A percentile compares a stretch with the other conserved stretches of the same genome.
These are phyloP conservation scores for Murraya paniculata DNA, from an alignment of 345 rosid genomes.

Conservation along the genomic window DNA sequence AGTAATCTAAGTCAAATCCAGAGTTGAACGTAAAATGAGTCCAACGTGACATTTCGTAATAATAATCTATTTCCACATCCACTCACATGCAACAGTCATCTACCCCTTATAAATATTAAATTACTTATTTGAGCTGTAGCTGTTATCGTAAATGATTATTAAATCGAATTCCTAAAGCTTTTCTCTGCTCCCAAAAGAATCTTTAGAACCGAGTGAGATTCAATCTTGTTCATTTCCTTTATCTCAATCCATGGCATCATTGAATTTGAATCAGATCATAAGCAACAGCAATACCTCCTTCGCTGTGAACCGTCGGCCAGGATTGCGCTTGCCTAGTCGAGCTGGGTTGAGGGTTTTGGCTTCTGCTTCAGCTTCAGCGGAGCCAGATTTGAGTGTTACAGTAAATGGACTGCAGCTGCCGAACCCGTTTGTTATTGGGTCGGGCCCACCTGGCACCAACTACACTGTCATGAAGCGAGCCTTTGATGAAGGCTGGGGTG, in stretches of 20 bases:
- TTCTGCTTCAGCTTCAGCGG: conserved; percentile 26
- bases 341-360: conserved; percentile 55
- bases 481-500: conserved; percentile 99
- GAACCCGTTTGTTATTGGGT: conserved; percentile 92
- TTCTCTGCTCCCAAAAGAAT: conserved; percentile 3
- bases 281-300: conserved; percentile 30
- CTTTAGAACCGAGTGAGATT: conserved; percentile 20
- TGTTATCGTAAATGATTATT: neutral
- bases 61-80: no score
- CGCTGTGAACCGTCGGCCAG: conserved; percentile 26
- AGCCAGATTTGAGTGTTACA: conserved; percentile 83
- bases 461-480: conserved; percentile 96
- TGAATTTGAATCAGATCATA: conserved; percentile 46
- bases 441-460: conserved; percentile 99
- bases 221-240: conserved; percentile 2
- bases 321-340: conserved; percentile 32
- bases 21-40: no score
- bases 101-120: no score
- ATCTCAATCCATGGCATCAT: conserved; percentile 46
- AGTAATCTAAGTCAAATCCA: no score
- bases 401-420: conserved; percentile 90
- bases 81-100: no score
- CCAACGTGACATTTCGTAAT: no score
- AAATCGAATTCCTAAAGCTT: neutral
- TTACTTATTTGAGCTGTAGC: neutral